Conservation (phyloP, 2,329 filamentous ascomycete species). For the Bisporella sp. region DNA sequence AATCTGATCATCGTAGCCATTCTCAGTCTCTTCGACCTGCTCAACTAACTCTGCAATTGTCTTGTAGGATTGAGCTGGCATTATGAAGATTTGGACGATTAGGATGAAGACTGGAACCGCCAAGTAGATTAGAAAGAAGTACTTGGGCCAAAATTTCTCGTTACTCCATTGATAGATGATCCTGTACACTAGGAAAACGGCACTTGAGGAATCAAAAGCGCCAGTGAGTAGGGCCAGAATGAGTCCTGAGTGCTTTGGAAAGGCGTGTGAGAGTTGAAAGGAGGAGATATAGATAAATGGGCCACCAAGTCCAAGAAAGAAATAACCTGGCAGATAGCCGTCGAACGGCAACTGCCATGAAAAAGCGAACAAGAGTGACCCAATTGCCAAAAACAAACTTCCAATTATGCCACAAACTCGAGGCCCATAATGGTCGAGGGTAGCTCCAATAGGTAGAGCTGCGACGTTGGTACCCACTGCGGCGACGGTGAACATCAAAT, state of each 20-base stretch:
- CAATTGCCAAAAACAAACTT: conserved; percentile 58
- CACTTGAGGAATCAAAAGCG: conserved; percentile 77
- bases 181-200: conserved; percentile 69
- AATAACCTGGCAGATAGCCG: conserved; percentile 65
- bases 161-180: conserved; percentile 57
- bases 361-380: conserved; percentile 68
- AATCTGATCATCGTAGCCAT: conserved; percentile 38
- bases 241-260: conserved; percentile 69
- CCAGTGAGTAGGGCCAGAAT: conserved; percentile 75
- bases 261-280: conserved; percentile 80
- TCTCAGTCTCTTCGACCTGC: conserved; percentile 49
- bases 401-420: conserved; percentile 68
- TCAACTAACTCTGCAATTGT: conserved; percentile 77
- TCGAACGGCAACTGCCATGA: conserved; percentile 62
- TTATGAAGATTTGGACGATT: conserved; percentile 59
- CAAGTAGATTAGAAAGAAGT: conserved; percentile 69
- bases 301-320: conserved; percentile 70
- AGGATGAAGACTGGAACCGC: conserved; percentile 61
- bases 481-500: conserved; percentile 88
- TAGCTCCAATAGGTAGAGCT: conserved; percentile 76
- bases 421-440: conserved; percentile 78
- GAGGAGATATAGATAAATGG: conserved; percentile 78
- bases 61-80: conserved; percentile 75
- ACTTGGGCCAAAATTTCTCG: conserved; percentile 51
- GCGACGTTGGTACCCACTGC: conserved; percentile 84